Evolutionary conservation across 2,329 filamentous ascomycete genomes (phyloP).

Genomic region (Fusarium neocosmosporiellum): DNA sequence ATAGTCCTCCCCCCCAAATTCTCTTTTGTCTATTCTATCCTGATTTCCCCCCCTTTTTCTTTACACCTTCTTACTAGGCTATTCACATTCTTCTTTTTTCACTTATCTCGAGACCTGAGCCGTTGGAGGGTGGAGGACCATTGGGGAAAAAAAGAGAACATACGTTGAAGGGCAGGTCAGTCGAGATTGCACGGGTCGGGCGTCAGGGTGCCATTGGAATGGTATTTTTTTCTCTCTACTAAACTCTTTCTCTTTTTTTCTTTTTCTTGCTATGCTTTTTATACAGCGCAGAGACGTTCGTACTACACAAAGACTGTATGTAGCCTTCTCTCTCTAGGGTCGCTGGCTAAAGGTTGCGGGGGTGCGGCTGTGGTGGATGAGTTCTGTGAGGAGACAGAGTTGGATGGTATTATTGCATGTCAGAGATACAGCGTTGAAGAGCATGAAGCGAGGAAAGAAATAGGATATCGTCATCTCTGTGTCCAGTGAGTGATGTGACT

Average conservation of each 20-base stretch:
- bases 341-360: neutral
- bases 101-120: conserved; percentile 32
- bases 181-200: conserved; percentile 40
- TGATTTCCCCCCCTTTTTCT: conserved; percentile 23
- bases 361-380: conserved; percentile 18
- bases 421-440: neutral
- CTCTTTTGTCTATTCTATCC: conserved; percentile 36
- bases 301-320: conserved; percentile 23
- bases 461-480: neutral
- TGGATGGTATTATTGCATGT: neutral
- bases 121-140: conserved; percentile 13
- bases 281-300: conserved; percentile 29
- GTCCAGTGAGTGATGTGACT: neutral
- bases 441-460: conserved; percentile 1
- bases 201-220: conserved; percentile 44
- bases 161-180: conserved; percentile 32
- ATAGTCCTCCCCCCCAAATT: conserved; percentile 15
- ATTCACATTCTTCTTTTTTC: conserved; percentile 14
- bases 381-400: neutral
- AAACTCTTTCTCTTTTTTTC: conserved; percentile 26
- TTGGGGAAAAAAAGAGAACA: conserved; percentile 34
- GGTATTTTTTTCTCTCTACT: conserved; percentile 25
- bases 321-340: neutral
- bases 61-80: conserved; percentile 26
- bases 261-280: conserved; percentile 22